These are phyloP conservation scores for Grosmannia clavigera DNA, from an alignment of 2,329 filamentous ascomycete species.

Conservation along the genomic window DNA sequence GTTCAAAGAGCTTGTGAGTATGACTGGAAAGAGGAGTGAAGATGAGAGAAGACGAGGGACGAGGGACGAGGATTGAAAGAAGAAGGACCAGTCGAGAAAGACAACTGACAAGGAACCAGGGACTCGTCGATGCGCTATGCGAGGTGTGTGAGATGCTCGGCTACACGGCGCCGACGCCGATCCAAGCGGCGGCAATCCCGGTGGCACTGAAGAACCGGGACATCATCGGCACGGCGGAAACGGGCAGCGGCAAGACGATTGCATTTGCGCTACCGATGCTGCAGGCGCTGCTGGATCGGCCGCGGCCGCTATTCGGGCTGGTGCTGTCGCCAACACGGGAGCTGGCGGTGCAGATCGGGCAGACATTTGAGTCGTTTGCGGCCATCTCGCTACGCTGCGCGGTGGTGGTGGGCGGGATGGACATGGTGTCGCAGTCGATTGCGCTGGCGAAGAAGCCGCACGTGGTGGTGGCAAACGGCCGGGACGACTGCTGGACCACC, in stretches of 20 bases:
- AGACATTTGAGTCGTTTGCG: slow-evolving; percentile 78
- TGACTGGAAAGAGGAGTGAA: not conserved
- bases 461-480: slow-evolving; percentile 80
- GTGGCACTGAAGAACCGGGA: slow-evolving; percentile 67
- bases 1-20: slow-evolving; percentile 2
- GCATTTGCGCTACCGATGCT: slow-evolving; percentile 90
- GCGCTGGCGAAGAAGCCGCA: slow-evolving; percentile 93
- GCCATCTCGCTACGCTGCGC: slow-evolving; percentile 80
- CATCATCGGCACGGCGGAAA: slow-evolving; percentile 88
- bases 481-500: slow-evolving; percentile 76
- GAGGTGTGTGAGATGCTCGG: slow-evolving; percentile 75
- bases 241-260: slow-evolving; percentile 89
- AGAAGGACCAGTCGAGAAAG: not conserved
- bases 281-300: slow-evolving; percentile 79
- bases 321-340: slow-evolving; percentile 89
- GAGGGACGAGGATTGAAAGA: no score
- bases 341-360: slow-evolving; percentile 79
- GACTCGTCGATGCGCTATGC: slow-evolving; percentile 75
- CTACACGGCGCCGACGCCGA: slow-evolving; percentile 79
- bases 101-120: slow-evolving; percentile 29
- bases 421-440: slow-evolving; percentile 87
- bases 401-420: slow-evolving; percentile 83
- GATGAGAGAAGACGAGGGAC: no score
- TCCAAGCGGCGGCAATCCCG: slow-evolving; percentile 78
- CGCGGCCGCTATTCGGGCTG: slow-evolving; percentile 75